Evolutionary conservation across 768 basidiomycete genomes (phyloP).

Genomic region (Boletus insuetus): DNA sequence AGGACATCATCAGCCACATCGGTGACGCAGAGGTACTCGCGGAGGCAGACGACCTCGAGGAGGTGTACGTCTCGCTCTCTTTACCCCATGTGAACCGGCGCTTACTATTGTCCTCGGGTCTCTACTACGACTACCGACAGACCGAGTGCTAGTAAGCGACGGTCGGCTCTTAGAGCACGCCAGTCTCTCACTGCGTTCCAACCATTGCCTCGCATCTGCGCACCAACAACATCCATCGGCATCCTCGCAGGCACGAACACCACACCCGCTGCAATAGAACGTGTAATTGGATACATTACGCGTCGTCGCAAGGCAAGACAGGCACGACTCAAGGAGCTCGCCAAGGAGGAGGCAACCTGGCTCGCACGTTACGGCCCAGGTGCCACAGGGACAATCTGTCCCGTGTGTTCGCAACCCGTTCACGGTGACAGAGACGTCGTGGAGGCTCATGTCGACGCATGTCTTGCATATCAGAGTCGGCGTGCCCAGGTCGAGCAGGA

Average conservation of each 20-base stretch:
- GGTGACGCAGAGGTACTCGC: slow-evolving; percentile 58
- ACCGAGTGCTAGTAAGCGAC: slow-evolving; percentile 27
- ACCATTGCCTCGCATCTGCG: slow-evolving; percentile 24
- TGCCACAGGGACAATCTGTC: slow-evolving; percentile 56
- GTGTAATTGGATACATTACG: slow-evolving; percentile 61
- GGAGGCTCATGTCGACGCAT: slow-evolving; percentile 81
- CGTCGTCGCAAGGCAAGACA: slow-evolving; percentile 69
- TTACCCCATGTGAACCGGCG: slow-evolving; percentile 13
- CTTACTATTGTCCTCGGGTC: slow-evolving; percentile 36
- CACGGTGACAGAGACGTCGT: slow-evolving; percentile 69
- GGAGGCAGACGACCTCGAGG: slow-evolving; percentile 47
- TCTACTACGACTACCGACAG: slow-evolving; percentile 9
- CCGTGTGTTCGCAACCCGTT: slow-evolving; percentile 59
- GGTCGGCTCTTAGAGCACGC: slow-evolving; percentile 46
- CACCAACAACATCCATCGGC: slow-evolving; percentile 14
- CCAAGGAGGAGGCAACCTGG: slow-evolving; percentile 53
- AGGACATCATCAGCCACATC: slow-evolving; percentile 61
- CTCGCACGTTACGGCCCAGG: slow-evolving; percentile 17
- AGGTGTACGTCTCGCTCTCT: slow-evolving; percentile 43
- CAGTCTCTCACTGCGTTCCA: slow-evolving; percentile 34
- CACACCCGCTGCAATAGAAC: slow-evolving; percentile 38
- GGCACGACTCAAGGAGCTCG: slow-evolving; percentile 62
- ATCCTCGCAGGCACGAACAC: slow-evolving; percentile 20
- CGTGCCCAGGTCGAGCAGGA: slow-evolving; percentile 36
- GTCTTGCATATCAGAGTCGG: slow-evolving; percentile 55